Base-by-base conservation (phyloP, 495 filamentous ascomycete species). In the Darksidea phi region DNA sequence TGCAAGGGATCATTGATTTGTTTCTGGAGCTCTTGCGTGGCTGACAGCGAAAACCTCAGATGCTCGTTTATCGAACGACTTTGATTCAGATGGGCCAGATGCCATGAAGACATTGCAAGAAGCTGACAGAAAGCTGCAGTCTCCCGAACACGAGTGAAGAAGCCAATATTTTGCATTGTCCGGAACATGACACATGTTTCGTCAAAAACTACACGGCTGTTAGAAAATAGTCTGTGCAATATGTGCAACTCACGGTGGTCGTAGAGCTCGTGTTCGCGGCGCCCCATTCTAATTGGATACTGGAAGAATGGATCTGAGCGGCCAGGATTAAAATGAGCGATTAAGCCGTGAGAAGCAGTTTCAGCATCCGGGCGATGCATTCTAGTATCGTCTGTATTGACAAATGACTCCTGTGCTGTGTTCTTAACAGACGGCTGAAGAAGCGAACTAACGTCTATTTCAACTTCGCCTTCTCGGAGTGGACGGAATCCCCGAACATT, bases 61-160 rank as follows among this genome's bases (percentile, higher is more conserved):
- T 52, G 49, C 12, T 52, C 49, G 17, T 11, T 26, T 8, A n/a
- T 28, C 20, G 17, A 12, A 36, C 25, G 17, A 10, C 25, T 32
- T 18, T n/a, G 26, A 12, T 18, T 28, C 6, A 52, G 25, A 52
- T 52, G 49, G 10, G 11, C 6, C 18, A 52, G 25, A 18, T 52
- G 49, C 49, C 49, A 52, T 12, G 49, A 52, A 6, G 49, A 23
- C 49, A 52, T 52, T 52, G 49, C 49, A 12, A 52, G 18, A 21
- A 34, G 15, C 25, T 52, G 12, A 10, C 6, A 28, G 25, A 52
- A 52, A 6, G 49, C 49, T 21, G 25, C 13, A 23, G 49, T 26
- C 18, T 23, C 6, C 25, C 49, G 49, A 18, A 52, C 49, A 21
- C 26, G 49, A 18, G 26, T 52, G 18, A 52, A 34, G 18, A 52